Evolutionary conservation across 2,329 filamentous ascomycete species (phyloP).

Genomic region (Hypoxylon rubiginosum): DNA sequence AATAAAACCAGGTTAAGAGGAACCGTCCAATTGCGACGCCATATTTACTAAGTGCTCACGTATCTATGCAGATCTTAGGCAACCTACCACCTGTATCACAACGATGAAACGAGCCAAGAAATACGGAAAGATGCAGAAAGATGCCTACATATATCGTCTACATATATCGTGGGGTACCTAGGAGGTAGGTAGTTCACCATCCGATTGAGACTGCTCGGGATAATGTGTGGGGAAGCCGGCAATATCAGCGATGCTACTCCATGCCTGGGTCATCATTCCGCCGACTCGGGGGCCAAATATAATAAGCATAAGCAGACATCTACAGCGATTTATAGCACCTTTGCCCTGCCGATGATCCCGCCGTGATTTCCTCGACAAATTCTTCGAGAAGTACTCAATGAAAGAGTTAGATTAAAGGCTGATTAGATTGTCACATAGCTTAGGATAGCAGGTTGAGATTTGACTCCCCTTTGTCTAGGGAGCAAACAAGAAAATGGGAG

Average conservation of each 20-base stretch:
- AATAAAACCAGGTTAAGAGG: constrained; percentile 2
- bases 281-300: constrained; percentile 19
- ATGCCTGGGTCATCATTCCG: constrained; percentile 32
- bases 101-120: constrained; percentile 2
- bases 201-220: constrained; percentile 16
- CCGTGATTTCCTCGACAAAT: too few species aligned
- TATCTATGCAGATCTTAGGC: background rate
- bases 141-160: background rate
- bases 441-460: background rate
- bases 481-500: constrained; percentile 33
- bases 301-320: constrained; percentile 8
- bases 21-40: constrained; percentile 10
- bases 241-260: constrained; percentile 25
- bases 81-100: background rate
- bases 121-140: background rate
- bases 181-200: constrained; percentile 3
- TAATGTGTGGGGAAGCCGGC: constrained; percentile 33
- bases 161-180: too few species aligned
- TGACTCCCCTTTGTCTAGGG: background rate
- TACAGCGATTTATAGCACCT: background rate
- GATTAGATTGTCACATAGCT: background rate
- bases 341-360: background rate
- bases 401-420: background rate
- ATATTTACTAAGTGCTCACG: constrained; percentile 17
- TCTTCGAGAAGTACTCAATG: too few species aligned